Evolutionary conservation across 2,329 filamentous ascomycete species (phyloP), one percentile per base, ranked within the genome.

Genomic region (Zasmidium citrigriseum): DNA sequence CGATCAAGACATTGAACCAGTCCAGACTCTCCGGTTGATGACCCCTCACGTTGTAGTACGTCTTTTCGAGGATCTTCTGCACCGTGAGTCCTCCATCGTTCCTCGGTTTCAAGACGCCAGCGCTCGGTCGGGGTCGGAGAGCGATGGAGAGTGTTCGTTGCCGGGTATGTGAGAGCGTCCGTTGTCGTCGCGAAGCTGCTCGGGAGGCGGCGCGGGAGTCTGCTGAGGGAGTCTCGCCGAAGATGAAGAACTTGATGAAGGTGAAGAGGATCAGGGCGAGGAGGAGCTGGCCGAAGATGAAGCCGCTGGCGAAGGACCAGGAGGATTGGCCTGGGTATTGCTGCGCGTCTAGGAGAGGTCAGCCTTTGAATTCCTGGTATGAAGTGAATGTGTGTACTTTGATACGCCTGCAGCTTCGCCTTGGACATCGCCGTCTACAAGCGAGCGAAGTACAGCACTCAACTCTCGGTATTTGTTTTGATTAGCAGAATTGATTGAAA

Each of bases 231-330:
- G 91, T 87, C 72, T 98, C 95, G 68, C 95, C 95, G 72, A 99
- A 98, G 72, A 99, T 98, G 84, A 99, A 99, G 85, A 97, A 99
- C 74, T 96, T 96, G 76, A 99, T 98, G 77, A 99, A 98, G 66
- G 89, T 91, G 64, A 92, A 93, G 61, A 99, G 86, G 41, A 99
- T 83, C 22, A 98, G 80, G 14, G 96, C 90, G 47, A 99, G 90
- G 1, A 92, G 96, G 52, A 99, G 82, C 75, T 99, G 95, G 51
- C 95, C 95, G 27, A 98, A 82, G 50, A 99, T 86, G 67, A 99
- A 89, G 24, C 95, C 95, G 73, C 96, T 91, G 0, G 91, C 96
- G 75, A 98, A 98, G 34, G 91, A 95, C 66, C 66, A 68, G 10
- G 62, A 67, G 50, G 59, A 64, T 22, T 59, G 53, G 24, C 55